Percentiles rank a stretch among this genome's conserved stretches.
Conservation (phyloP, 176 grass and related monocot species). For the Ensete glaucum region DNA sequence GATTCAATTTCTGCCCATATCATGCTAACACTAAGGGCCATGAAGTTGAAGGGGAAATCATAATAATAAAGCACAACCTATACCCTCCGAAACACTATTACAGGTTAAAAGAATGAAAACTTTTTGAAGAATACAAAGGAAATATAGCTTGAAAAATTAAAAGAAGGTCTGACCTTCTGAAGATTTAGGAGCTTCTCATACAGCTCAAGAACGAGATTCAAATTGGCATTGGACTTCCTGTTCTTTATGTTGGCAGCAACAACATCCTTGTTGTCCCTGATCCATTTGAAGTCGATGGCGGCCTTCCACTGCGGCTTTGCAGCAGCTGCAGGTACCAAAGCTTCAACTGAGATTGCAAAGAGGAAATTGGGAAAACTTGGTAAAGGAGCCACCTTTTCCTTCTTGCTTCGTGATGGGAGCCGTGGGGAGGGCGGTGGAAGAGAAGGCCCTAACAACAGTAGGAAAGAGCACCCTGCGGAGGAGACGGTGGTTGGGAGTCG, state of each 20-base stretch:
- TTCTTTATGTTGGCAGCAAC: conserved; percentile 52
- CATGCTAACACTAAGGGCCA: too few species aligned
- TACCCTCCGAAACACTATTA: too few species aligned
- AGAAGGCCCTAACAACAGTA: conserved; percentile 3
- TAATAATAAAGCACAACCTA: background rate
- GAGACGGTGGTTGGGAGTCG: background rate
- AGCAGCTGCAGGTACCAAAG: conserved; percentile 15
- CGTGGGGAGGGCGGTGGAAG: background rate
- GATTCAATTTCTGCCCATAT: too few species aligned
- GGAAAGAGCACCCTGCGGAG: background rate
- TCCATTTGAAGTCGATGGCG: conserved; percentile 98
- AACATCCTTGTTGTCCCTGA: conserved; percentile 68
- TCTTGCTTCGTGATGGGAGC: conserved; percentile 15
- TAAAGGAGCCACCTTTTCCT: conserved; percentile 27
- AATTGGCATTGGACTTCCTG: conserved; percentile 61
- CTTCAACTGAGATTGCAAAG: background rate
- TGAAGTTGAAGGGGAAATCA: conserved; percentile 10
- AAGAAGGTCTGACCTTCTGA: conserved; percentile 62
- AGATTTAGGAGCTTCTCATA: conserved; percentile 68
- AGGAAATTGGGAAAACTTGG: background rate
- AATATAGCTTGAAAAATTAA: too few species aligned
- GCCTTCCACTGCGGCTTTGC: conserved; percentile 73
- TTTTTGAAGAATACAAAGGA: too few species aligned
- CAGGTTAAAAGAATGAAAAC: too few species aligned
- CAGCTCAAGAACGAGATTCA: conserved; percentile 72